Conservation (phyloP, 805 yeast species). For the Torulaspora franciscae region DNA sequence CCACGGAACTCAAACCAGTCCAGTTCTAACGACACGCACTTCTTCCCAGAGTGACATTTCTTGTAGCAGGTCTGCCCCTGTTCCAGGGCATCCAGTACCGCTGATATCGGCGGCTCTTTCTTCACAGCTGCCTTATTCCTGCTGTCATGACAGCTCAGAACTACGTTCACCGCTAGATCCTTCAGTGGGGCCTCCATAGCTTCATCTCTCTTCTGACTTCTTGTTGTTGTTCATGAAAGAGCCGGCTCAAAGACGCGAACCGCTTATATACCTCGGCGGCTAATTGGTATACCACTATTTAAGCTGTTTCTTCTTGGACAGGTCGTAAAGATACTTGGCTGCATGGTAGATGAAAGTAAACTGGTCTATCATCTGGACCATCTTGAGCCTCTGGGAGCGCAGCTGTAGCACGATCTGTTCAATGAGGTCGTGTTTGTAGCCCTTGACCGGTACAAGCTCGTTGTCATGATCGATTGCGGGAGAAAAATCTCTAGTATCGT, state of each 20-base stretch:
- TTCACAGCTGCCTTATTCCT: neutral
- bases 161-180: neutral
- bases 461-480: neutral
- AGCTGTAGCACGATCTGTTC: constrained; percentile 35
- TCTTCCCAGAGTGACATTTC: neutral
- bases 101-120: neutral
- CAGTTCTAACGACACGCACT: neutral
- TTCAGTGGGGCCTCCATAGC: neutral
- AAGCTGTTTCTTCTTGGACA: constrained; percentile 2
- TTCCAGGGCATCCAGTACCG: neutral
- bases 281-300: neutral
- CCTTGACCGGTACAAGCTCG: constrained; percentile 6
- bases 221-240: neutral
- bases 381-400: constrained; percentile 34
- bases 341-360: constrained; percentile 34
- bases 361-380: constrained; percentile 36
- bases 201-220: neutral
- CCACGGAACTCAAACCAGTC: constrained; percentile 5
- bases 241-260: neutral
- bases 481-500: constrained; percentile 27
- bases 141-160: neutral
- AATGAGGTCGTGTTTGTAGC: constrained; percentile 30
- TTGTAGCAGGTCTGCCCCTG: neutral
- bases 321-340: constrained; percentile 21
- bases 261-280: constrained; percentile 6